phyloP scores from a whole-genome alignment of 2,329 filamentous ascomycete genomes.

The Orbilia javanica region DNA sequence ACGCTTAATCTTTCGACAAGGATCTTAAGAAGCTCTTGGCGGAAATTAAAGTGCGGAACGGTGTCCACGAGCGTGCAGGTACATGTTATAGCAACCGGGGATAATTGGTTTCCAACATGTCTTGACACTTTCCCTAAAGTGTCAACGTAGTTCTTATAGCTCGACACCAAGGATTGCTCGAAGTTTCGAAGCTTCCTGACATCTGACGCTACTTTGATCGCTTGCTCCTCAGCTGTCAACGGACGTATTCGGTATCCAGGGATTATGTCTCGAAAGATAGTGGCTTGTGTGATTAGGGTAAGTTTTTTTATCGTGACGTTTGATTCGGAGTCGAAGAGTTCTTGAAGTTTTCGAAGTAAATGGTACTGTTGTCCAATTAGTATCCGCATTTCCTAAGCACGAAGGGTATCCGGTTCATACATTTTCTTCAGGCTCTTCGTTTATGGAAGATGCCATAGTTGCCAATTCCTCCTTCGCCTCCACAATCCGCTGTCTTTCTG shows the following conservation, averaged over 20 bases:
- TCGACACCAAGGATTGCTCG: slow-evolving; percentile 86
- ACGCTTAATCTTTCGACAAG: slow-evolving; percentile 84
- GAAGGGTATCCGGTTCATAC: slow-evolving; percentile 67
- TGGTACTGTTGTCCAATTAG: slow-evolving; percentile 28
- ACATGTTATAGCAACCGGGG: slow-evolving; percentile 80
- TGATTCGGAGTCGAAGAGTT: slow-evolving; percentile 59
- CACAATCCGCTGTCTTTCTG: slow-evolving; percentile 82
- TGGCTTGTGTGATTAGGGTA: slow-evolving; percentile 84
- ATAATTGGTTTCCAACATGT: slow-evolving; percentile 33
- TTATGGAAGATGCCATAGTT: slow-evolving; percentile 81
- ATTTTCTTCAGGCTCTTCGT: slow-evolving; percentile 94
- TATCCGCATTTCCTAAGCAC: background rate
- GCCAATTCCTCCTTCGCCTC: slow-evolving; percentile 94
- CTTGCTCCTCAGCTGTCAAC: slow-evolving; percentile 78
- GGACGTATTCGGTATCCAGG: slow-evolving; percentile 95
- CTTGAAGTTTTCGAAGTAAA: slow-evolving; percentile 55
- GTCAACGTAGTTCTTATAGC: slow-evolving; percentile 87
- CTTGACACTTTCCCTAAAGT: slow-evolving; percentile 78
- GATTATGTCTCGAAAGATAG: slow-evolving; percentile 95
- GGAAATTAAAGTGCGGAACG: slow-evolving; percentile 98
- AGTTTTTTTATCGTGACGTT: slow-evolving; percentile 85
- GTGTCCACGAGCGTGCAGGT: slow-evolving; percentile 82
- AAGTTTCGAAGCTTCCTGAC: slow-evolving; percentile 84
- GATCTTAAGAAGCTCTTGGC: slow-evolving; percentile 86
- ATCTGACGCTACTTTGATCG: slow-evolving; percentile 89